Conservation (phyloP, 345 rosid species). For the Laguncularia racemosa region DNA sequence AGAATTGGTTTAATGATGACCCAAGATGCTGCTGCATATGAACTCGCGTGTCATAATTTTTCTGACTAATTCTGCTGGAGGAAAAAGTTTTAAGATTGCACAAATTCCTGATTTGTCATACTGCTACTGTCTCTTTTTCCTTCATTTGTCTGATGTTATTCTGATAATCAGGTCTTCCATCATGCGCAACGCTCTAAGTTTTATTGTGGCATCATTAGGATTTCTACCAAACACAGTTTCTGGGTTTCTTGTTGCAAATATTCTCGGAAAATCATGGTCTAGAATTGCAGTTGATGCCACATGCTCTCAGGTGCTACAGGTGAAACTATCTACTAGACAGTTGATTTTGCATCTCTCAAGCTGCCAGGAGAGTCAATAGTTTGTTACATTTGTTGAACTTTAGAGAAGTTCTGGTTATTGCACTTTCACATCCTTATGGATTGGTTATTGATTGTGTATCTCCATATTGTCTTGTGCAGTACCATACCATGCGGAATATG, state of each 20-base stretch:
- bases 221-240: conserved; percentile 43
- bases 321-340: conserved; percentile 7
- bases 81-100: background rate
- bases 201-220: conserved; percentile 39
- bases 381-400: no score
- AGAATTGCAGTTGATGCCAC: conserved; percentile 51
- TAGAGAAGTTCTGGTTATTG: no score
- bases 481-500: conserved; percentile 62
- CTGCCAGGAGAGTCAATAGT: no score
- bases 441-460: background rate
- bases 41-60: background rate
- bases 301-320: conserved; percentile 70
- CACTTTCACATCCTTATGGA: no score
- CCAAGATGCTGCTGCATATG: no score
- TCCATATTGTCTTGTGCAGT: conserved; percentile 35
- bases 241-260: conserved; percentile 32
- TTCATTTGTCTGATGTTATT: conserved; percentile 5
- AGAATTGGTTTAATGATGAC: no score
- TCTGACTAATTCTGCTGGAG: background rate
- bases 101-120: background rate
- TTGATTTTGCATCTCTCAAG: background rate
- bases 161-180: conserved; percentile 55
- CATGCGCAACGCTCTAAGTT: conserved; percentile 40
- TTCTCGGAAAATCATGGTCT: conserved; percentile 67
- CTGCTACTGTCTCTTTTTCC: background rate